A percentile compares a stretch with the other conserved stretches of the same genome.
phyloP scores from a whole-genome alignment of 2,329 filamentous ascomycete species.

The Chrysoporthe deuterocubensis region DNA sequence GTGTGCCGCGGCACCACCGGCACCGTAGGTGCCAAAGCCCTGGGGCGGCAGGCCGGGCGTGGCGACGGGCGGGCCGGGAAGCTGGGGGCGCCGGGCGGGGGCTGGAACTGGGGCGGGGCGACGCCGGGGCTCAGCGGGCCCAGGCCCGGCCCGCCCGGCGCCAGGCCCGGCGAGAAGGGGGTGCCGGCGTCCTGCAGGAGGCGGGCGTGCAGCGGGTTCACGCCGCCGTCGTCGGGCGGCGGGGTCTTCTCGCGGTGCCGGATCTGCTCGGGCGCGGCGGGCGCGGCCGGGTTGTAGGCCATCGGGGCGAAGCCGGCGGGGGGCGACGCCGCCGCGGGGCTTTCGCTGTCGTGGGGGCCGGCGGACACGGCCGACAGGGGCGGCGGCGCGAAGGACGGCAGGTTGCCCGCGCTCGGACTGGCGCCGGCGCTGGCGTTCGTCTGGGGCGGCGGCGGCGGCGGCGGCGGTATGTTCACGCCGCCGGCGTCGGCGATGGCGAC shows the following conservation, averaged over 20 bases:
- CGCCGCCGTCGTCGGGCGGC: constrained; percentile 69
- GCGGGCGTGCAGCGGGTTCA: constrained; percentile 62
- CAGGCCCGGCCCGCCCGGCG: constrained; percentile 42
- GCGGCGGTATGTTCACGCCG: constrained; percentile 39
- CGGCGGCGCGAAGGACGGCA: constrained; percentile 46
- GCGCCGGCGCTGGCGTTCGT: constrained; percentile 4
- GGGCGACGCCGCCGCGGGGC: constrained; percentile 18
- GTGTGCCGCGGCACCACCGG: neutral
- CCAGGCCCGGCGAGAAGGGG: constrained; percentile 56
- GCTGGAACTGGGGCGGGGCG: constrained; percentile 41
- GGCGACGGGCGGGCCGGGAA: constrained; percentile 47
- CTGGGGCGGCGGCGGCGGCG: constrained; percentile 29
- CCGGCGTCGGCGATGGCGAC: constrained; percentile 67
- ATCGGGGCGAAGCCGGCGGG: constrained; percentile 63
- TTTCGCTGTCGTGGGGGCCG: constrained; percentile 39
- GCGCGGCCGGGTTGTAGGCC: constrained; percentile 80
- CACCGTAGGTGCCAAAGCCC: constrained; percentile 42
- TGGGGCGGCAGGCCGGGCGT: constrained; percentile 47
- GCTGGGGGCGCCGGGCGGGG: constrained; percentile 43
- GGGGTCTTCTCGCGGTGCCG: constrained; percentile 79
- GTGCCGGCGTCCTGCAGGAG: constrained; percentile 59
- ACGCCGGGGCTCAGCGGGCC: constrained; percentile 46
- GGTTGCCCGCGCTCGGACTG: constrained; percentile 18
- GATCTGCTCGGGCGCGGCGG: constrained; percentile 73
- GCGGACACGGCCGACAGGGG: constrained; percentile 43